Conservation (phyloP, 345 rosid species). For the Salix caprea region DNA sequence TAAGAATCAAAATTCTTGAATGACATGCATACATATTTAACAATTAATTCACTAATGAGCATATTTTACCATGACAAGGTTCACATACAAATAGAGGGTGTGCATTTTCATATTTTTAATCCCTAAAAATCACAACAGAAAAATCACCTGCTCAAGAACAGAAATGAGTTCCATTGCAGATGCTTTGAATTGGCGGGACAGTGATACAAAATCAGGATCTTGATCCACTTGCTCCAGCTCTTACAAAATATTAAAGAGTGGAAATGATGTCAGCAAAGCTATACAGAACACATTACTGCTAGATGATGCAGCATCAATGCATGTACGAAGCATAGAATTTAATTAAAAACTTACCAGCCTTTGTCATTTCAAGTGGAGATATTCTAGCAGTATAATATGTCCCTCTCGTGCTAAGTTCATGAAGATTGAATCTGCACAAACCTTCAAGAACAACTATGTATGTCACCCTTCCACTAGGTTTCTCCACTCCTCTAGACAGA, state of each 20-base stretch:
- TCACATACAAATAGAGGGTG: background rate
- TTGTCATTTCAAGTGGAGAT: slow-evolving; percentile 89
- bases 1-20: background rate
- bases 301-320: background rate
- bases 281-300: background rate
- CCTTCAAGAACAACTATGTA: slow-evolving; percentile 98
- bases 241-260: slow-evolving; percentile 29
- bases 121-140: background rate
- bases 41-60: background rate
- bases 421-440: slow-evolving; percentile 85
- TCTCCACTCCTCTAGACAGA: slow-evolving; percentile 97
- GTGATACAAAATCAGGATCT: slow-evolving; percentile 70
- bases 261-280: slow-evolving; percentile 1
- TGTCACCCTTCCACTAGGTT: slow-evolving; percentile 98
- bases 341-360: slow-evolving; percentile 49
- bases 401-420: slow-evolving; percentile 89
- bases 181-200: slow-evolving; percentile 92
- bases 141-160: slow-evolving; percentile 86
- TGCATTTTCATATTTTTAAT: background rate
- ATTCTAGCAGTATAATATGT: slow-evolving; percentile 80
- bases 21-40: background rate
- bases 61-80: background rate
- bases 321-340: background rate
- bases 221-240: slow-evolving; percentile 97
- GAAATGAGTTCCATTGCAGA: slow-evolving; percentile 97